Base-by-base conservation (phyloP, 2,329 filamentous ascomycete genomes). In the Fusarium burgessii region DNA sequence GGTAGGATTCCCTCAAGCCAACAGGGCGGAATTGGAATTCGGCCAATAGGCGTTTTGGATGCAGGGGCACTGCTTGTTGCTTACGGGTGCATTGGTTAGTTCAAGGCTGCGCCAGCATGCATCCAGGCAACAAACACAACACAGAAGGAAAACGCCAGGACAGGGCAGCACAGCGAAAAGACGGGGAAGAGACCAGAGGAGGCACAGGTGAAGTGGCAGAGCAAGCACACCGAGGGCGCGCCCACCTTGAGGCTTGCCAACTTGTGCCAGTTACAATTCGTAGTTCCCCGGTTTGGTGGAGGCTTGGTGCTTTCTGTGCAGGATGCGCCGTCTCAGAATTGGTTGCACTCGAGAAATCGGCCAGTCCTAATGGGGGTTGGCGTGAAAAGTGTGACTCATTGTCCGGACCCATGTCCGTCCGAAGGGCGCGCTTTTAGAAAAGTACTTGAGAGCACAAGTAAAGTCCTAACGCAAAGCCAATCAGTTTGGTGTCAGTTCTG, bases 331-430 rank as follows among this genome's bases (percentile, higher is more conserved):
- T 72, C 72, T 72, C 45, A 70, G 70, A 62, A 66, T 62, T 73
- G 61, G 72, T 66, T 65, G 69, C 70, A 73, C 62, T 65, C 66
- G 58, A 58, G 59, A 49, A 27, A 52, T 55, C 75, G 77, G 75
- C 74, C 73, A 79, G 74, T 68, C 78, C 72, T 32, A 74, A 78
- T 66, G 8, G 52, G 52, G 76, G 71, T 70, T 78, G 74, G 75
- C 73, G 71, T 45, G 4, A 55, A 75, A 72, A 74, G 74, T 80
- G 78, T 80, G 79, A 80, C 71, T 80, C 79, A 80, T 77, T 73
- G 74, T 32, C 73, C 73, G 73, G 74, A 56, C 74, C 76, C 76
- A 76, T 76, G 64, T 68, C 66, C 68, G 64, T 71, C 66, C 70
- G 62, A 72, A 76, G 75, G 71, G 74, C 75, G 73, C 75, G 42